These are phyloP conservation scores for Bjerkandera adusta DNA, from an alignment of 1,284 basidiomycete species.

Conservation along the genomic window DNA sequence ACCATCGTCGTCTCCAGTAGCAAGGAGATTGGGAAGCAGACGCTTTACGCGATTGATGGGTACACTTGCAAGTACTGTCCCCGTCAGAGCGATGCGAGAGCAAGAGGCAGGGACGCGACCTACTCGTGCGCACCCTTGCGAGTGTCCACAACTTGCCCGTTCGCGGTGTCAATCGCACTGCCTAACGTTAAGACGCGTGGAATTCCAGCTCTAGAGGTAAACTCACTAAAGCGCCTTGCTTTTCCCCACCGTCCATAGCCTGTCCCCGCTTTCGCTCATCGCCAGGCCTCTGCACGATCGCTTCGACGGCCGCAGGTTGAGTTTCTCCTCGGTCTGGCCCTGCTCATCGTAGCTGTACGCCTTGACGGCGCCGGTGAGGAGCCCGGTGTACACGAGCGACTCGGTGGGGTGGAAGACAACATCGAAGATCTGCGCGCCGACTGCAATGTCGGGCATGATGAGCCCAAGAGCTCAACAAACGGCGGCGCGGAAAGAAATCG, in stretches of 20 bases:
- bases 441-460: conserved; percentile 77
- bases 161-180: conserved; percentile 69
- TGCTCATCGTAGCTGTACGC: conserved; percentile 75
- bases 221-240: conserved; percentile 77
- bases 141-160: conserved; percentile 62
- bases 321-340: conserved; percentile 50
- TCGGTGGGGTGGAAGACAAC: conserved; percentile 80
- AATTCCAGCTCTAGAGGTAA: background rate
- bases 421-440: conserved; percentile 85
- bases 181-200: background rate
- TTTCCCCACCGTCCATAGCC: conserved; percentile 83
- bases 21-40: conserved; percentile 67
- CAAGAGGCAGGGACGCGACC: conserved; percentile 34
- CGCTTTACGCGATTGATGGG: conserved; percentile 83
- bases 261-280: conserved; percentile 60
- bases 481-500: too few relatives aligned
- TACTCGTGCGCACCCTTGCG: conserved; percentile 78
- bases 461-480: too few relatives aligned
- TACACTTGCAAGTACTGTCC: conserved; percentile 49
- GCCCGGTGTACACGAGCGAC: conserved; percentile 70
- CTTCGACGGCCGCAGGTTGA: conserved; percentile 64
- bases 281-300: conserved; percentile 76
- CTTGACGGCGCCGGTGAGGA: conserved; percentile 83
- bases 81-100: conserved; percentile 30
- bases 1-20: conserved; percentile 92